phyloP scores from a whole-genome alignment of 2,329 filamentous ascomycete species.

The Epichloe typhina region DNA sequence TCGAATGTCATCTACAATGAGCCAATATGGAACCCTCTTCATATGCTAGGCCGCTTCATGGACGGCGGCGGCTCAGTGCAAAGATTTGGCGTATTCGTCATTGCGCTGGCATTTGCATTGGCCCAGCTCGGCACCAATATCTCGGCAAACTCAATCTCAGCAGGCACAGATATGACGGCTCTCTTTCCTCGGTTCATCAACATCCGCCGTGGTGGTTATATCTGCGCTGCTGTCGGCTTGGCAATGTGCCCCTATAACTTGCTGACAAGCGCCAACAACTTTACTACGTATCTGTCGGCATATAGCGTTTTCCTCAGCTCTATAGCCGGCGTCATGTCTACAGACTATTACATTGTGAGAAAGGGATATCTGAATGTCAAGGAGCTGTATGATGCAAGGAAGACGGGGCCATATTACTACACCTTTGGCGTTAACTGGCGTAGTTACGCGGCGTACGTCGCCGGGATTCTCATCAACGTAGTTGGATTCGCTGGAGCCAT shows the following conservation, averaged over 20 bases:
- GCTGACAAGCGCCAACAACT: slow-evolving; percentile 61
- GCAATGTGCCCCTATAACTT: slow-evolving; percentile 83
- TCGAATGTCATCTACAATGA: slow-evolving; percentile 54
- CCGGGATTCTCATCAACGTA: slow-evolving; percentile 78
- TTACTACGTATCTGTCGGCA: slow-evolving; percentile 81
- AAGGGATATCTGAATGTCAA: slow-evolving; percentile 67
- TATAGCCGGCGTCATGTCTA: slow-evolving; percentile 82
- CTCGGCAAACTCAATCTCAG: slow-evolving; percentile 73
- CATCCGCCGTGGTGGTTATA: slow-evolving; percentile 76
- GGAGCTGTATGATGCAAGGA: slow-evolving; percentile 63
- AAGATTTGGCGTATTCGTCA: slow-evolving; percentile 65
- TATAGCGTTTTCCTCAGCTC: slow-evolving; percentile 91
- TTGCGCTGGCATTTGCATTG: slow-evolving; percentile 56
- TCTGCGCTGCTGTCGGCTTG: slow-evolving; percentile 67
- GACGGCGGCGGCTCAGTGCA: slow-evolving; percentile 54
- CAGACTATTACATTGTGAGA: slow-evolving; percentile 79
- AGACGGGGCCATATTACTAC: slow-evolving; percentile 59
- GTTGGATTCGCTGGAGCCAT: slow-evolving; percentile 82
- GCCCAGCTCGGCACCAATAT: slow-evolving; percentile 82
- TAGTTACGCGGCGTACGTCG: slow-evolving; percentile 69
- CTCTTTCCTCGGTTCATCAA: slow-evolving; percentile 68
- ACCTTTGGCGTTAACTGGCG: slow-evolving; percentile 67
- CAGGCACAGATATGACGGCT: slow-evolving; percentile 71
- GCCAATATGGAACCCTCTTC: slow-evolving; percentile 61
- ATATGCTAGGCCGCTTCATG: slow-evolving; percentile 53